Evolutionary conservation across 176 grass and related monocot species (phyloP).

Genomic region (Calamus simplicifolius): DNA sequence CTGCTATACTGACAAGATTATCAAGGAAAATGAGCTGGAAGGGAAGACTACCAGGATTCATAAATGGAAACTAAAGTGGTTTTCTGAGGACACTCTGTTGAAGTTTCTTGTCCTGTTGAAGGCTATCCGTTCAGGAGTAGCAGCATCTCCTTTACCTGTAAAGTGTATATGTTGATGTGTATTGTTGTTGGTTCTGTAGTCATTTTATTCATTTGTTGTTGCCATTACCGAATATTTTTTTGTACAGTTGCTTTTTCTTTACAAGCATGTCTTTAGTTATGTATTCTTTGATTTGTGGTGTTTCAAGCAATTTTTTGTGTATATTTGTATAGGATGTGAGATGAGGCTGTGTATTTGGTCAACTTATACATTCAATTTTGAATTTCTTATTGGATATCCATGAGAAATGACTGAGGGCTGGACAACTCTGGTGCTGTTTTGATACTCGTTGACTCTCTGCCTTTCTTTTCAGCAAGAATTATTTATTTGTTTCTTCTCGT

Average conservation of each 20-base stretch:
- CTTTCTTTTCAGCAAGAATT: too few species aligned
- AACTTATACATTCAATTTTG: too few species aligned
- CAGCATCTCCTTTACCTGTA: constrained; percentile 49
- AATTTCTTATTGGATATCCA: too few species aligned
- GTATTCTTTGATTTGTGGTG: constrained; percentile 3
- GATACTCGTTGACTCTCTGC: too few species aligned
- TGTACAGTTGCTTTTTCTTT: constrained; percentile 15
- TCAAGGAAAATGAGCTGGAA: constrained; percentile 18
- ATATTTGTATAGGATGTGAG: too few species aligned
- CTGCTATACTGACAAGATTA: constrained; percentile 8
- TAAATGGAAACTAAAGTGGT: constrained; percentile 75
- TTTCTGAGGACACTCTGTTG: constrained; percentile 53
- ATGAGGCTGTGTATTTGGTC: too few species aligned
- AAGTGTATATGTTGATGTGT: constrained; percentile 62
- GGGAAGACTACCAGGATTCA: constrained; percentile 27
- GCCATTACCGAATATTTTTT: constrained; percentile 10
- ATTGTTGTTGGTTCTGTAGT: constrained; percentile 23
- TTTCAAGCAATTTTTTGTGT: constrained; percentile 2
- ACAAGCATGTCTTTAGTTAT: constrained; percentile 2
- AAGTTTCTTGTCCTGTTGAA: constrained; percentile 82
- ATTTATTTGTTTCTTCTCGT: too few species aligned
- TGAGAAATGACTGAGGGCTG: too few species aligned
- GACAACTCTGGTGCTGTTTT: too few species aligned
- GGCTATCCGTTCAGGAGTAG: constrained; percentile 41
- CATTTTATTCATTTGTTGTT: constrained; percentile 84